Conservation (phyloP, 2,329 filamentous ascomycete species). For the Metarhizium album region DNA sequence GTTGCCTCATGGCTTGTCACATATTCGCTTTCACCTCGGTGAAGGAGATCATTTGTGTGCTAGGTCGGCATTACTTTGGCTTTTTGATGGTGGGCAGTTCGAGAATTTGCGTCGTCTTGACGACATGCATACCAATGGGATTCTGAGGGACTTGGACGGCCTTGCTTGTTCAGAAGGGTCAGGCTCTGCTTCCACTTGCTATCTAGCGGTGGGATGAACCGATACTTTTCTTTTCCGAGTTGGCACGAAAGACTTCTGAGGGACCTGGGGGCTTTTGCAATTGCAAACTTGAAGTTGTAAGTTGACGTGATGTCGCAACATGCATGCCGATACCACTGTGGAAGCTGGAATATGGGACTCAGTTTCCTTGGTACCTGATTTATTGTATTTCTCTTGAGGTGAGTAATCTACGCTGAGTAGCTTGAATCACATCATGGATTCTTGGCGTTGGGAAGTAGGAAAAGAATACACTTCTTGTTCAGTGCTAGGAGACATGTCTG, state of each 20-base stretch:
- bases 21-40: constrained; percentile 7
- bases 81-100: constrained; percentile 23
- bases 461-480: constrained; percentile 3
- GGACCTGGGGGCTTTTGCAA: constrained; percentile 25
- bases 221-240: not conserved
- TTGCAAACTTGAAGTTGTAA: constrained; percentile 10
- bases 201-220: not conserved
- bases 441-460: constrained; percentile 4
- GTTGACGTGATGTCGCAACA: constrained; percentile 7
- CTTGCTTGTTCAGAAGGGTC: constrained; percentile 10
- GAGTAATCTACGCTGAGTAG: constrained; percentile 4
- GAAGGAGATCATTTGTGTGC: constrained; percentile 4
- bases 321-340: not conserved
- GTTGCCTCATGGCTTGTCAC: constrained; percentile 26
- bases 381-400: constrained; percentile 1
- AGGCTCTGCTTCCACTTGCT: not conserved
- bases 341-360: not conserved
- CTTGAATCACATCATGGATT: not conserved
- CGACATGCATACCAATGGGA: constrained; percentile 21
- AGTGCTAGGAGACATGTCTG: not conserved
- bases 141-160: constrained; percentile 30
- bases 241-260: constrained; percentile 14
- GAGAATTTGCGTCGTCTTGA: constrained; percentile 15
- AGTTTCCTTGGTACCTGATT: constrained; percentile 5
- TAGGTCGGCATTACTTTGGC: constrained; percentile 16